Percentiles rank a stretch among this genome's conserved stretches.
Evolutionary conservation across 805 yeast species (phyloP).

Genomic region (Saccharomycopsis sp.): DNA sequence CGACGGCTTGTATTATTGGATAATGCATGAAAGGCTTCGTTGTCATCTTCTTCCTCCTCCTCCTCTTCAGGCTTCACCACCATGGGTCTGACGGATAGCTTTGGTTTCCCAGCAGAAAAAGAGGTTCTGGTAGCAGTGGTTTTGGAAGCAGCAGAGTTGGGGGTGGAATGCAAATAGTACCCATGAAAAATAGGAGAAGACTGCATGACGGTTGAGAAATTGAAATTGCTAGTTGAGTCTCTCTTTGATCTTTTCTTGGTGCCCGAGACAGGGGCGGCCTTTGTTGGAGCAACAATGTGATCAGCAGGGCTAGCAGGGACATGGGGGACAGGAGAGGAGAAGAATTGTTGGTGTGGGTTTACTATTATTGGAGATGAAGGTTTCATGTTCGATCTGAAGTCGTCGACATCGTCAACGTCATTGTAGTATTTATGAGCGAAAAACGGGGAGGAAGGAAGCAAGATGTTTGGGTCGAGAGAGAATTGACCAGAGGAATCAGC

Average conservation of each 20-base stretch:
- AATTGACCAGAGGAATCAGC: too few species aligned
- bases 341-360: slow-evolving; percentile 1
- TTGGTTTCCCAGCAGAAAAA: not conserved
- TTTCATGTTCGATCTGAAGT: too few species aligned
- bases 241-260: too few species aligned
- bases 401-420: too few species aligned
- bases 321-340: slow-evolving; percentile 3
- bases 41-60: not conserved
- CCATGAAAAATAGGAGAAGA: slow-evolving; percentile 17
- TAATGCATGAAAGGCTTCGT: too few species aligned
- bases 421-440: too few species aligned
- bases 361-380: not conserved
- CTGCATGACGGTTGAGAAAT: slow-evolving; percentile 15
- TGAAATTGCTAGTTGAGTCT: slow-evolving; percentile 5
- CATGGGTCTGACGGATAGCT: slow-evolving; percentile 9
- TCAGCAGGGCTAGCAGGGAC: not conserved
- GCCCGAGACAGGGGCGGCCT: too few species aligned
- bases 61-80: slow-evolving; percentile 1
- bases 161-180: slow-evolving; percentile 9
- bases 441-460: slow-evolving; percentile 13
- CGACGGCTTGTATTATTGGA: too few species aligned
- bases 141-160: not conserved
- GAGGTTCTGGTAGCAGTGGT: not conserved
- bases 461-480: slow-evolving; percentile 11
- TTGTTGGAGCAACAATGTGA: too few species aligned